Evolutionary conservation across 495 filamentous ascomycete species (phyloP).

Genomic region (Poronia punctata): DNA sequence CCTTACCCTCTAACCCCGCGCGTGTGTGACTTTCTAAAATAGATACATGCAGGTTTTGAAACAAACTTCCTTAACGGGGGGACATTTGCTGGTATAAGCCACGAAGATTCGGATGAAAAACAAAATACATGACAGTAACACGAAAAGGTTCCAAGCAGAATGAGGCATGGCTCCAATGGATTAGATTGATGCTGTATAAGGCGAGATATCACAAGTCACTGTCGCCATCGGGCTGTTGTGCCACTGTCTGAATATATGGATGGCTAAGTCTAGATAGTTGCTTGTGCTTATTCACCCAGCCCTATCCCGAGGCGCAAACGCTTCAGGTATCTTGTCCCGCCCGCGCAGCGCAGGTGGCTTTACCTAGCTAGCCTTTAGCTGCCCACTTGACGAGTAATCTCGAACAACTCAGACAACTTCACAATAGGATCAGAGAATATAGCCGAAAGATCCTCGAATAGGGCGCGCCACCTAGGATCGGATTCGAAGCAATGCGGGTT

Average conservation of each 20-base stretch:
- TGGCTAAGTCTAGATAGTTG: not conserved
- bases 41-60: conserved; percentile 11
- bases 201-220: not conserved
- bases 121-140: conserved; percentile 6
- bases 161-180: not conserved
- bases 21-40: conserved; percentile 3
- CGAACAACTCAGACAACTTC: too few relatives aligned
- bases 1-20: not conserved
- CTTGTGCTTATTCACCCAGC: conserved; percentile 1
- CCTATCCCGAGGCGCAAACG: conserved; percentile 4
- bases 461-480: conserved; percentile 1
- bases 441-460: conserved; percentile 6
- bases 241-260: not conserved
- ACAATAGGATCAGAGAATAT: conserved; percentile 3
- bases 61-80: conserved; percentile 8
- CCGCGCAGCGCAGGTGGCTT: too few relatives aligned
- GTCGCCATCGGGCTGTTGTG: conserved; percentile 1
- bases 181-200: conserved; percentile 1
- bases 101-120: conserved; percentile 7
- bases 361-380: too few relatives aligned
- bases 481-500: conserved; percentile 9
- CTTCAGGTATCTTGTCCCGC: too few relatives aligned
- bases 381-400: too few relatives aligned
- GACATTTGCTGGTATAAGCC: conserved; percentile 5
- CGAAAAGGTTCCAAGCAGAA: conserved; percentile 5